Evolutionary conservation across 768 basidiomycete genomes (phyloP).

Genomic region (Cantharellus anzutake): DNA sequence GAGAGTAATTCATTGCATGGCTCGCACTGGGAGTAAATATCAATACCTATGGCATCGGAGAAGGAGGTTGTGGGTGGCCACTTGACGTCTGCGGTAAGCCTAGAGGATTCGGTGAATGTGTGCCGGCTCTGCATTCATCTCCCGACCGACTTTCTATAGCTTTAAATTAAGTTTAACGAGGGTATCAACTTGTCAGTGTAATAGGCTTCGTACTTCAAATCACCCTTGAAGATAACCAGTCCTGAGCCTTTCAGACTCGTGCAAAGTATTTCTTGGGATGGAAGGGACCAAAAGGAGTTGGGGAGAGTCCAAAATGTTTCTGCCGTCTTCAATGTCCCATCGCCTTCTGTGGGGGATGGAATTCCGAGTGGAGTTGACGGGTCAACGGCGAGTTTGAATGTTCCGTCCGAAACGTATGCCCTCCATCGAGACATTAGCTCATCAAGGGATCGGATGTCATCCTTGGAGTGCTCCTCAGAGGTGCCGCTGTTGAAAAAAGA

Average conservation of each 20-base stretch:
- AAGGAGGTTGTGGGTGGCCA: slow-evolving; percentile 79
- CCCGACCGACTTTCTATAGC: slow-evolving; percentile 61
- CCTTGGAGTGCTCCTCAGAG: neutral
- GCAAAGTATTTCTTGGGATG: slow-evolving; percentile 19
- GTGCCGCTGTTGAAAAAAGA: slow-evolving; percentile 31
- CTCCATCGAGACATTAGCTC: slow-evolving; percentile 56
- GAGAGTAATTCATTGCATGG: neutral
- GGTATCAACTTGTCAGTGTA: neutral
- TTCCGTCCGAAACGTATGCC: slow-evolving; percentile 43
- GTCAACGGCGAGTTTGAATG: slow-evolving; percentile 32
- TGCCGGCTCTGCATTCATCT: neutral
- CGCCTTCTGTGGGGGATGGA: slow-evolving; percentile 4
- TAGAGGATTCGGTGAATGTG: slow-evolving; percentile 17
- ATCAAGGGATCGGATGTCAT: slow-evolving; percentile 18
- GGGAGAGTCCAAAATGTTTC: slow-evolving; percentile 55
- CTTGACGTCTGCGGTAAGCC: slow-evolving; percentile 69
- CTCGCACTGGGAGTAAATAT: neutral
- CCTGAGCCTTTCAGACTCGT: slow-evolving; percentile 32
- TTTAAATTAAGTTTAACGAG: slow-evolving; percentile 13
- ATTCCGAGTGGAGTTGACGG: neutral
- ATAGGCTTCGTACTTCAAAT: slow-evolving; percentile 57
- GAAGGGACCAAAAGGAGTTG: slow-evolving; percentile 48
- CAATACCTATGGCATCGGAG: slow-evolving; percentile 42
- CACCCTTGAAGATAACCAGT: slow-evolving; percentile 82
- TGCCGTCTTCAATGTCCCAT: slow-evolving; percentile 14